Evolutionary conservation across 2,329 filamentous ascomycete species (phyloP).

Genomic region (Thermothelomyces thermophilus): DNA sequence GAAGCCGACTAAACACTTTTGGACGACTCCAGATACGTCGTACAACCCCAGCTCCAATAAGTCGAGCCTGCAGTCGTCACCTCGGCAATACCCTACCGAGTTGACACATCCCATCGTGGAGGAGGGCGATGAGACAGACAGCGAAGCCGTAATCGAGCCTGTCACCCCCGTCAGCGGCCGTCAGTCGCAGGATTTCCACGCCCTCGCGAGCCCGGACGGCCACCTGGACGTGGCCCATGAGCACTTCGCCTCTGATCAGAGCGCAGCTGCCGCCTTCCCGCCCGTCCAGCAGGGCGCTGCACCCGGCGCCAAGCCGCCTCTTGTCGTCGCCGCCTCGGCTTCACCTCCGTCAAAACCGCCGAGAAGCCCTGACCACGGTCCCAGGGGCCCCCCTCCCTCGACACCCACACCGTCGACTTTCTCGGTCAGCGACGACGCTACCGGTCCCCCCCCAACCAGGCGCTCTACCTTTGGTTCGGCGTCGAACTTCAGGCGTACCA

Average conservation of each 20-base stretch:
- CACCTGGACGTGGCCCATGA: slow-evolving; percentile 26
- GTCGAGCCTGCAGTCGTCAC: slow-evolving; percentile 35
- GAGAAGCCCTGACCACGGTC: slow-evolving; percentile 8
- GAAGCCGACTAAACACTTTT: slow-evolving; percentile 16
- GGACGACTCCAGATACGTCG: slow-evolving; percentile 12
- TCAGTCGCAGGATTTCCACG: slow-evolving; percentile 49
- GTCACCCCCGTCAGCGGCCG: slow-evolving; percentile 54
- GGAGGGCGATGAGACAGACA: slow-evolving; percentile 54
- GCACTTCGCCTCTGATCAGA: slow-evolving; percentile 22
- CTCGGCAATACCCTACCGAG: slow-evolving; percentile 44
- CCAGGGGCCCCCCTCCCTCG: slow-evolving; percentile 1
- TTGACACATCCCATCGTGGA: slow-evolving; percentile 49
- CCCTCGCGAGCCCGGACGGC: slow-evolving; percentile 27
- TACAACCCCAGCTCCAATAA: slow-evolving; percentile 17
- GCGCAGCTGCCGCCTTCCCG: slow-evolving; percentile 19
- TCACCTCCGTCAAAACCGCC: slow-evolving; percentile 11
- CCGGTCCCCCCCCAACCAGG: slow-evolving; percentile 31
- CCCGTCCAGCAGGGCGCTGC: slow-evolving; percentile 12
- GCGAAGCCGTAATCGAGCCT: slow-evolving; percentile 53
- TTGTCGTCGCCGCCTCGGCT: slow-evolving; percentile 21
- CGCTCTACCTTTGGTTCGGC: slow-evolving; percentile 37
- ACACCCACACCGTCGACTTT: slow-evolving; percentile 13
- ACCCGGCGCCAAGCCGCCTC: slow-evolving; percentile 20
- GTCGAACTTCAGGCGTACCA: slow-evolving; percentile 42
- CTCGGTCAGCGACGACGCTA: slow-evolving; percentile 25